Evolutionary conservation across 1,284 basidiomycete genomes (phyloP), one percentile per base, ranked within the genome.

Genomic region (Sparassis latifolia): DNA sequence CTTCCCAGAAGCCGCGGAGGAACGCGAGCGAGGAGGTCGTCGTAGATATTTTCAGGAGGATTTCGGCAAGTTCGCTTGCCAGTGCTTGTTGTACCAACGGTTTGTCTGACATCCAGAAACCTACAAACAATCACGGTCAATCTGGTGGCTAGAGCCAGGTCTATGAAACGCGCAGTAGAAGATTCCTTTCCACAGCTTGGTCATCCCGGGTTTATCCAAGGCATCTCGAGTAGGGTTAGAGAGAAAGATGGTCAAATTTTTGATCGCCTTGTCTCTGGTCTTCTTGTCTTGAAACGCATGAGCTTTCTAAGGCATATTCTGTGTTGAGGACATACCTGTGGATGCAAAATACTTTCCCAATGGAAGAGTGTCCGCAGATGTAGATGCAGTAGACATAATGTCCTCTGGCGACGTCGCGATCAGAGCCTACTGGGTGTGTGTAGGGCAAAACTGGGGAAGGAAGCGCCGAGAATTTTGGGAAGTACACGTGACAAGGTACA

Each of bases 81-180:
- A 99, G 79, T 3, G 84, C 84, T 68, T 99, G 97, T 66, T 99
- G 96, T 3, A 99, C 87, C 2, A 96, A 76, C 4, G 96, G 95
- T 67, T 99, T 99, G 72, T 99, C 96, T 2, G 93, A 97, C 94
- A 98, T 98, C 95, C 95, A 99, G 69, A 96, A 98, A 64, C 93
- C 92, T 95, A 51, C 1, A 3, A 44, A 30, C 5, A 32, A 31
- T 38, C 27, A 39, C 9, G 44, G 41, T 40, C 32, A 42, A 27
- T 10, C 33, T 47, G 33, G 52, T 32, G 4, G 20, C 4, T 20
- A 5, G 29, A 45, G 33, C 33, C 29, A 38, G 33, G 40, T 41
- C 10, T 42, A 46, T 12, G 49, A 45, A n/a, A 71, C 83, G 54
- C 57, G 92, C 92, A 97, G 69, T 97, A 98, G 69, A 97, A 99